phyloP scores from a whole-genome alignment of 371 early-diverging fungal genomes.

The Saksenaea oblongispora region DNA sequence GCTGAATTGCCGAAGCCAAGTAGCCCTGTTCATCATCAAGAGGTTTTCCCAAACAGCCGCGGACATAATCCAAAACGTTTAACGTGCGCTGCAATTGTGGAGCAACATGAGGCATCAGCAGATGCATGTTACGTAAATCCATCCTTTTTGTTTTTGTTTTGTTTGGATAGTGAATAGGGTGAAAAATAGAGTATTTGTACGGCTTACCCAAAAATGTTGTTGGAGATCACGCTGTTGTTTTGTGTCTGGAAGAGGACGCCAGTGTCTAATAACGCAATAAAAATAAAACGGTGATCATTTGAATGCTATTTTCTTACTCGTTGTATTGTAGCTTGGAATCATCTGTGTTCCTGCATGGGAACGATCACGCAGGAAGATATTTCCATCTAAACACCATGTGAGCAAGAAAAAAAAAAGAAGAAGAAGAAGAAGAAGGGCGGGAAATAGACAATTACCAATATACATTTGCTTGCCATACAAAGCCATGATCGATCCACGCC shows the following conservation, averaged over 20 bases:
- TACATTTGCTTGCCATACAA: slow-evolving; percentile 26
- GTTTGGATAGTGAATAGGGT: background rate
- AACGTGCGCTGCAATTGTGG: slow-evolving; percentile 22
- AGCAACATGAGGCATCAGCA: slow-evolving; percentile 20
- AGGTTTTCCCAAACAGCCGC: slow-evolving; percentile 21
- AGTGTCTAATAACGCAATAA: slow-evolving; percentile 27
- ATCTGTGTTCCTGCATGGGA: slow-evolving; percentile 25
- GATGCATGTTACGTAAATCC: slow-evolving; percentile 35
- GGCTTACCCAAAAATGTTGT: slow-evolving; percentile 47
- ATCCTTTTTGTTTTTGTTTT: slow-evolving; percentile 18
- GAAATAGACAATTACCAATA: slow-evolving; percentile 29
- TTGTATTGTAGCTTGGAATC: slow-evolving; percentile 28
- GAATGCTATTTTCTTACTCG: slow-evolving; percentile 22
- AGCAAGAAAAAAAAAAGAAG: background rate
- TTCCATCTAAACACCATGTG: slow-evolving; percentile 28
- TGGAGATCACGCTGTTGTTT: slow-evolving; percentile 38
- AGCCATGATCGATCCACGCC: slow-evolving; percentile 31
- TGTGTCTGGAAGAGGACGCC: slow-evolving; percentile 38
- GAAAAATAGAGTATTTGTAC: background rate
- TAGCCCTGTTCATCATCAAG: slow-evolving; percentile 38
- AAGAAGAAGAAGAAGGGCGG: background rate
- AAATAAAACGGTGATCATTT: background rate
- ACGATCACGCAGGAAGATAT: slow-evolving; percentile 42
- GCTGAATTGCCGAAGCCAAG: slow-evolving; percentile 42
- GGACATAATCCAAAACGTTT: slow-evolving; percentile 21